A percentile compares a stretch with the other conserved stretches of the same genome.
Evolutionary conservation across 306 rosid genomes (phyloP).

Genomic region (Lathyrus aphaca): DNA sequence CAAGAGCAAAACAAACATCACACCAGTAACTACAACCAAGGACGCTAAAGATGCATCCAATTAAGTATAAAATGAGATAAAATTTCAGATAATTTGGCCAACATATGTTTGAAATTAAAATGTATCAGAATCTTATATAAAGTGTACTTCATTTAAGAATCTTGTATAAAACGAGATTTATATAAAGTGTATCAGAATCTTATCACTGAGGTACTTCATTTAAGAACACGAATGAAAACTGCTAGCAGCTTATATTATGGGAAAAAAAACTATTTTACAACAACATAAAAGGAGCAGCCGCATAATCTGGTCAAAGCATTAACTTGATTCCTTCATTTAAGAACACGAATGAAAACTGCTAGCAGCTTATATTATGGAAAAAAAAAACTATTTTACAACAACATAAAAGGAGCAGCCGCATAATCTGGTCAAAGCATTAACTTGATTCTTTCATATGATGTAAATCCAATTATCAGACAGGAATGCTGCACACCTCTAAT

Average conservation of each 20-base stretch:
- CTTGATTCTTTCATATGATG: not conserved
- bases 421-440: constrained; percentile 4
- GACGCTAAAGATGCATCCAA: constrained; percentile 4
- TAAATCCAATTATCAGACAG: not conserved
- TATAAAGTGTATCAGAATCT: too few species aligned
- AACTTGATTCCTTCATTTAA: not conserved
- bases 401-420: not conserved
- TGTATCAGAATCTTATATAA: not conserved
- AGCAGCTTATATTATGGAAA: constrained; percentile 4
- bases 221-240: not conserved
- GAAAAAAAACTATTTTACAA: not conserved
- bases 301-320: constrained; percentile 1
- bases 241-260: not conserved
- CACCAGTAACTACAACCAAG: not conserved
- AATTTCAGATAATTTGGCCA: not conserved
- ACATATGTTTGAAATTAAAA: constrained; percentile 3
- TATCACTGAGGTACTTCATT: too few species aligned
- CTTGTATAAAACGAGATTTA: too few species aligned
- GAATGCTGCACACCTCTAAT: not conserved
- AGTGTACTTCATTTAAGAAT: not conserved
- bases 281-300: not conserved
- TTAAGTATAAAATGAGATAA: not conserved
- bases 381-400: not conserved
- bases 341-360: not conserved
- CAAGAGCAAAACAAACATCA: not conserved